Percentiles rank a stretch among this genome's conserved stretches.
Conservation (phyloP, 2,329 filamentous ascomycete genomes). For the Lachnellula willkommii region DNA sequence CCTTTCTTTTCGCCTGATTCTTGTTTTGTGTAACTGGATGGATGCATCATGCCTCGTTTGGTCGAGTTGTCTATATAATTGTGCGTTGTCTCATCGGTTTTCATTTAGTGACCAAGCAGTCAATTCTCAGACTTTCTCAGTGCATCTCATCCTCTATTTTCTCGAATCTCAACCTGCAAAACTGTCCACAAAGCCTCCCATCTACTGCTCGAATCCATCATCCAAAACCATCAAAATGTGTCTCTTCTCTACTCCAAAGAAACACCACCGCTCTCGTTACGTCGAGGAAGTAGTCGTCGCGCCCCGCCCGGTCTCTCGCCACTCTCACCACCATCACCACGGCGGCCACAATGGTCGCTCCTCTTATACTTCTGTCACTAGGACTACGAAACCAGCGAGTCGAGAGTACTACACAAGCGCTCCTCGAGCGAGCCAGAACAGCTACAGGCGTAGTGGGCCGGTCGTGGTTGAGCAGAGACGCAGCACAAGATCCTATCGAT, state of each 20-base stretch:
- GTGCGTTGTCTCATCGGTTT: constrained; percentile 1
- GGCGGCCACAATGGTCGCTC: constrained; percentile 14
- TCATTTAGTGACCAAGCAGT: constrained; percentile 3
- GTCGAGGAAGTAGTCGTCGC: constrained; percentile 27
- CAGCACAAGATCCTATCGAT: constrained; percentile 19
- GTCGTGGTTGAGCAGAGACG: constrained; percentile 23
- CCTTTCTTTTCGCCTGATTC: neutral
- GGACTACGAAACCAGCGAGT: constrained; percentile 16
- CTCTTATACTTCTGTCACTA: constrained; percentile 24
- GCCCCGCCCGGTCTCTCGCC: constrained; percentile 24
- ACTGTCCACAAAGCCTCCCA: neutral
- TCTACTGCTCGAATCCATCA: neutral
- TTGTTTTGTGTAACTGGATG: constrained; percentile 4
- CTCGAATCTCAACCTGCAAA: neutral
- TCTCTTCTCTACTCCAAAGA: constrained; percentile 22
- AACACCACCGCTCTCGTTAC: constrained; percentile 21
- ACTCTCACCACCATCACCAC: constrained; percentile 19
- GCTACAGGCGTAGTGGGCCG: constrained; percentile 21
- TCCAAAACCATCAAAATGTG: constrained; percentile 18
- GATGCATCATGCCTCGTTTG: constrained; percentile 10
- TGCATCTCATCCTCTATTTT: neutral
- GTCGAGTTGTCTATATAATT: constrained; percentile 15
- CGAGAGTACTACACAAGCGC: constrained; percentile 15
- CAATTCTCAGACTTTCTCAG: neutral
- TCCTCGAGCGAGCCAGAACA: constrained; percentile 24